Base-by-base conservation (phyloP, 2,329 filamentous ascomycete species). In the Aspergillus fijiensis region DNA sequence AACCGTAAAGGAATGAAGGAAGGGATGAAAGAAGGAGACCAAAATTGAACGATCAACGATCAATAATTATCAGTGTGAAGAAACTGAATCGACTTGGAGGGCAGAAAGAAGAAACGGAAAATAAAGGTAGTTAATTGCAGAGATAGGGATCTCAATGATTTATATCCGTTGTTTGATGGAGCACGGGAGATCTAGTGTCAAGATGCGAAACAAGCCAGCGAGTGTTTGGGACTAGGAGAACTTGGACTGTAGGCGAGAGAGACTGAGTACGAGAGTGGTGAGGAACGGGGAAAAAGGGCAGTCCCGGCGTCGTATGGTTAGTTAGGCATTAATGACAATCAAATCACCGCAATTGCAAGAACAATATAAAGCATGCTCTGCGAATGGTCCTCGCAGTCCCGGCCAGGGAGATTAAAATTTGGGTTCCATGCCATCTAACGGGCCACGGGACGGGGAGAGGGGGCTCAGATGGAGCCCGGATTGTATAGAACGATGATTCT, bases 41-140 rank as follows among this genome's bases (percentile, higher is more conserved):
- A 45, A 48, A 60, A 57, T 62, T 49, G 51, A 59, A 56, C 58
- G 58, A 60, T 60, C 58, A 60, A 60, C 58, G 58, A 42, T 60
- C 58, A 60, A 45, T 45, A 19, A 55, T 55, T 55, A 49, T 55
- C 53, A 49, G 27, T 7, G 33, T 19, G 52, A 60, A 51, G 48
- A 35, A 51, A 27, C 27, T 45, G 39, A 45, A n/a, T 33, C 11
- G 19, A 45, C 39, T 16, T 16, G 5, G 6, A 16, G 16, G 16
- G 16, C 12, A 45, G 39, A 45, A 9, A 45, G 27, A 29, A 29
- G 27, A 35, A 35, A 49, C 25, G 48, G 12, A 27, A 55, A 39
- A 55, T 47, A 29, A 31, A 55, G 53, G 53, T 31, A 55, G 14
- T 19, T 47, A 49, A 51, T 56, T 51, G 52, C 6, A 45, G 16